These are phyloP conservation scores for slime mould (Dictyostelium discoideum) DNA, from an alignment of 78 protist species.

Conservation along the genomic window dicty_2.7 NC_007091.3:1601501-1602000, in stretches of 20 bases:
- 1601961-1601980: constrained; percentile 37
- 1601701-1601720: constrained; percentile 32
- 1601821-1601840: constrained; percentile 48
- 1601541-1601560: constrained; percentile 55
- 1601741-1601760: too few relatives aligned
- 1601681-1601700: constrained; percentile 77
- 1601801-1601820: constrained; percentile 10
- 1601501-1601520: background rate
- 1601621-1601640: constrained; percentile 13
- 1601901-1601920: constrained; percentile 34
- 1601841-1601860: constrained; percentile 52
- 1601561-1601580: background rate
- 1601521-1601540: background rate
- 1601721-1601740: too few relatives aligned
- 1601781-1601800: background rate
- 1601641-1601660: constrained; percentile 61
- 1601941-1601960: constrained; percentile 22
- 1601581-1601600: background rate
- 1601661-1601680: constrained; percentile 51
- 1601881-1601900: constrained; percentile 58
- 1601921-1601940: constrained; percentile 56
- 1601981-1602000: background rate
- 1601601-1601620: background rate
- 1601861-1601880: constrained; percentile 61
- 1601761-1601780: background rate